Base-by-base conservation (phyloP, 177 flowering plant genomes). In the Vitis hybrid region DNA sequence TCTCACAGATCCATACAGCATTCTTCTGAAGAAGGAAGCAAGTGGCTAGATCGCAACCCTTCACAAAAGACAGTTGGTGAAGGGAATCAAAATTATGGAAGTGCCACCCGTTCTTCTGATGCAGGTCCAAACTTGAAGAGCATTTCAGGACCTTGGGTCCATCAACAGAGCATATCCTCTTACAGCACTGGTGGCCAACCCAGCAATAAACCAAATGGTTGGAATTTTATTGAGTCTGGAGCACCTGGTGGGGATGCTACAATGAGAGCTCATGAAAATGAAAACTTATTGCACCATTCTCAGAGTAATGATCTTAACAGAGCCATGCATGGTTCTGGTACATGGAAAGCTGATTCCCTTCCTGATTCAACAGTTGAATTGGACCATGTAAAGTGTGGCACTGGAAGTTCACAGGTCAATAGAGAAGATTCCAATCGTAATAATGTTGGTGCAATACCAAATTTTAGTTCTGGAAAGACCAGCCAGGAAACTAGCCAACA, bases 1-100 rank as follows among this genome's bases (percentile, higher is more conserved):
- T 71, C 88, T 54, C 73, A 74, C 19, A 76, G 78, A 65, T 65
- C 72, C 13, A 67, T 65, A 56, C 80, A 74, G 48, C 81, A 76
- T 65, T 67, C 76, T 39, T 57, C 76, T 11, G 79, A 75, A 16
- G 83, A 67, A 65, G 72, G 72, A 66, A 71, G 68, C 58, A 83
- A 76, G 50, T 75, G 78, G 79, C 69, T 72, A 16, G 78, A 80
- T 64, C 54, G 68, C 22, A 71, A 67, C 60, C 72, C 60, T 72
- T 31, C 61, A 15, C 77, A 66, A 68, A 83, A 80, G 69, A 54
- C 76, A 20, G 65, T 57, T 61, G 74, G 68, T 55, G 87, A 78
- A 72, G 82, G 75, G 18, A 71, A 69, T 66, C 74, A 67, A 16
- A 63, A 29, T n/a, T 65, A 50, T 82, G 79, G 67, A 59, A 72